Base-by-base conservation (phyloP, 2,329 filamentous ascomycete genomes). In the Cadophora sp. region DNA sequence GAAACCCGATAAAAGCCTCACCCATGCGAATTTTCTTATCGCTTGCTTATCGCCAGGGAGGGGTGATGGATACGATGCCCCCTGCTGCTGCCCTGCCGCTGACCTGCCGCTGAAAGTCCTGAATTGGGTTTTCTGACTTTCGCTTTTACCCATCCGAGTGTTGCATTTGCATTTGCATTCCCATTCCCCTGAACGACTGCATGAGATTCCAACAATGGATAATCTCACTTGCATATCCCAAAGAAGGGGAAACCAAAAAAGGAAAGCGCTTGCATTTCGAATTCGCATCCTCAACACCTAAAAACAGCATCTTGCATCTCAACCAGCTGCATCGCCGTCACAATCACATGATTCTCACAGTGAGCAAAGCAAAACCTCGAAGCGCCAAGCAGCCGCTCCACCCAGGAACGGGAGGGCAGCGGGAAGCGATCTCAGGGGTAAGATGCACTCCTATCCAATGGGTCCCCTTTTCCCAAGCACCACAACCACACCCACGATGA, bases 391-490 rank as follows among this genome's bases (percentile, higher is more conserved):
- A 58, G 55, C 53, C 45, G 50, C 50, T 45, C 39, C 20, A 22
- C 27, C 6, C 27, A 30, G 27, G 27, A 3, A 30, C 3, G 27
- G 27, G 27, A 30, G 27, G 27, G 7, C 30, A n/a, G 39, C 56
- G 39, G 56, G 39, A 59, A 59, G 20, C 53, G 18, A 30, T 61
- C 43, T 62, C 66, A 66, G 64, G 66, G 66, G 63, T 7, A 24
- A 14, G 55, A 69, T 59, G 14, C 8, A 30, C 56, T 65, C 45
- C 48, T 50, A 65, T 43, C 68, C 68, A 68, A 70, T 60, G 61
- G 41, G 68, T 62, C 66, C 45, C 45, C 51, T 60, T 62, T 62
- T 58, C 16, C 30, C 18, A 53, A n/a, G 45, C 18, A 43, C 33
- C 11, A 11, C 36, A 39, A 4, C 1, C 6, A 22, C 20, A 39